Base-by-base conservation (phyloP, 2,329 filamentous ascomycete genomes). In the Juglanconis juglandina region DNA sequence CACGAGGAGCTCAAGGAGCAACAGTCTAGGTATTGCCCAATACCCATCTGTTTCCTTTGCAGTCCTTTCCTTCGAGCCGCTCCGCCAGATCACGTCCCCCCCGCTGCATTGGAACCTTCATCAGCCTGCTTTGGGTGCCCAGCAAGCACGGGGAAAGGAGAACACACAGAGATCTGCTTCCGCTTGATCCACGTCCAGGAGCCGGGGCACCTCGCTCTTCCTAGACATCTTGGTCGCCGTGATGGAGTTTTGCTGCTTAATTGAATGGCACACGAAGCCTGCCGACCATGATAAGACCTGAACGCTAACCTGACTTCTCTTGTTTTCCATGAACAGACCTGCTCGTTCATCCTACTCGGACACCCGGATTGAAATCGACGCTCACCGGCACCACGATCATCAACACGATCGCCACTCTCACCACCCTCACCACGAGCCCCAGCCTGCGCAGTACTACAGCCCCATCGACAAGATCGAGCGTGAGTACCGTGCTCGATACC, bases 311-410 rank as follows among this genome's bases (percentile, higher is more conserved):
- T 10, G 39, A n/a, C 8, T 13, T 48, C 32, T n/a, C 42, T 56
- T 33, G 24, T 56, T 64, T 65, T 60, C 14, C 62, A 56, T 61
- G 66, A 63, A 63, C 67, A 77, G 72, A 69, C 77, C 76, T 70
- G 32, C 46, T 17, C 71, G 68, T 53, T 69, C 70, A 60, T 70
- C 67, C 70, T 87, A 85, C 79, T 78, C 82, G 70, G 84, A 88
- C 75, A 81, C 84, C 74, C 84, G 86, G 73, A 77, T 90, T 75
- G 85, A 91, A 77, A 79, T 87, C 72, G 81, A 90, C 74, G 70
- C 69, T 66, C 80, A 60, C 50, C 58, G 53, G 6, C 58, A 52
- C 35, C 56, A 37, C 17, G 48, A 76, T n/a, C 70, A 70, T 66
- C 80, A 80, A 66, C 70, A 72, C 66, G 75, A 78, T 71, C 73